Conservation (phyloP, 2,329 filamentous ascomycete species). For the Colletotrichum costaricense region DNA sequence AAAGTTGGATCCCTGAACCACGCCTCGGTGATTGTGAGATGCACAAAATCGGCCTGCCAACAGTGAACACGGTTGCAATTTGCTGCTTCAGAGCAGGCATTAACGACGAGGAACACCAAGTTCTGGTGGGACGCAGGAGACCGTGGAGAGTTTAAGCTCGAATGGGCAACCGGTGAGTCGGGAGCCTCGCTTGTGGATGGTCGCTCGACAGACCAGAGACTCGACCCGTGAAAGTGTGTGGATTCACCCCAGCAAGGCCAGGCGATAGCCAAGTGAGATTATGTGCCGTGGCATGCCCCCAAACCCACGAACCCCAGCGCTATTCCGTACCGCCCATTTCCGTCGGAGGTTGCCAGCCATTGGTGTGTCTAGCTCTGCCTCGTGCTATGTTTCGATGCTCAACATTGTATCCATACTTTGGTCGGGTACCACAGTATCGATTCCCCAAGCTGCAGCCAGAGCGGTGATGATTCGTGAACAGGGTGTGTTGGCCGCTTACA, state of each 20-base stretch:
- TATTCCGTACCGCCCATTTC: neutral
- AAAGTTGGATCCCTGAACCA: conserved; percentile 21
- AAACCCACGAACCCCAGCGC: neutral
- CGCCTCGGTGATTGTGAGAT: conserved; percentile 6
- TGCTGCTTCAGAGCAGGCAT: conserved; percentile 8
- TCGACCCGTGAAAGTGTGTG: conserved; percentile 18
- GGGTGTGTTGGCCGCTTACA: neutral
- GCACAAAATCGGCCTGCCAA: conserved; percentile 5
- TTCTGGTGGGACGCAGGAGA: conserved; percentile 27
- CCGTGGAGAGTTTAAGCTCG: conserved; percentile 31
- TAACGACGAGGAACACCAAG: neutral
- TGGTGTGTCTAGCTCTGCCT: neutral
- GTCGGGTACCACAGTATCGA: neutral
- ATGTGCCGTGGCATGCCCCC: neutral
- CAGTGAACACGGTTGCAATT: neutral
- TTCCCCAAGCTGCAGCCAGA: neutral
- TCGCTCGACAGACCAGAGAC: conserved; percentile 18
- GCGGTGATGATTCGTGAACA: neutral
- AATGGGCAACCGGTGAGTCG: conserved; percentile 34
- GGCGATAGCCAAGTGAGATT: conserved; percentile 15
- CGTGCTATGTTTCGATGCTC: neutral
- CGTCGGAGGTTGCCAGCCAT: neutral
- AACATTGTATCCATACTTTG: neutral
- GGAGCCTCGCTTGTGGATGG: conserved; percentile 25
- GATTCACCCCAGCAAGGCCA: neutral